phyloP scores from a whole-genome alignment of 768 basidiomycete genomes.

The Lyophyllum shimeji region DNA sequence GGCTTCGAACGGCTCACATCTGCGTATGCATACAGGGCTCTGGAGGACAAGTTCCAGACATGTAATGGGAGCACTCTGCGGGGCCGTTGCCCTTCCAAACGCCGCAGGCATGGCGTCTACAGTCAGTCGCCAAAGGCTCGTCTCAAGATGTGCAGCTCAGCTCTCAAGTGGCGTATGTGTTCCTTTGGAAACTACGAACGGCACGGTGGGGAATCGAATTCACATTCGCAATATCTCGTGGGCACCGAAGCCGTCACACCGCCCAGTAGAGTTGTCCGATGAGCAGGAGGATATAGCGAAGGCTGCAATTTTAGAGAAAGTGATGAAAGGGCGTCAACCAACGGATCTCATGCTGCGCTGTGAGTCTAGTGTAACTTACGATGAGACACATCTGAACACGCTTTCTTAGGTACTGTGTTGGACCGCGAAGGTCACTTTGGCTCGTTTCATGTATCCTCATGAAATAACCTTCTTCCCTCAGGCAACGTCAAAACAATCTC shows the following conservation, averaged over 20 bases:
- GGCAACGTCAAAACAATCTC: constrained; percentile 87
- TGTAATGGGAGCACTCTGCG: constrained; percentile 35
- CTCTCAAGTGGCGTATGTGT: constrained; percentile 6
- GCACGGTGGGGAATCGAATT: background rate
- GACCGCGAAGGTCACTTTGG: constrained; percentile 68
- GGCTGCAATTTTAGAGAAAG: constrained; percentile 76
- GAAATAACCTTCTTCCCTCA: constrained; percentile 28
- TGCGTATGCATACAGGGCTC: constrained; percentile 45
- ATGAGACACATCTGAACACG: constrained; percentile 11
- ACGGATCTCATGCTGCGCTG: constrained; percentile 91
- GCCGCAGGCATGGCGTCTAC: background rate
- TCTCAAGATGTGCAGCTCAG: background rate
- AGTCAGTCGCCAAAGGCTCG: background rate
- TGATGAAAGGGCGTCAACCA: constrained; percentile 85
- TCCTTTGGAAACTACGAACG: constrained; percentile 2
- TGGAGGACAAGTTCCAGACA: constrained; percentile 31
- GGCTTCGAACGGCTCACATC: constrained; percentile 22
- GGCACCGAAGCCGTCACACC: constrained; percentile 30
- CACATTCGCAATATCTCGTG: constrained; percentile 29
- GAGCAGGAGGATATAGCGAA: constrained; percentile 70
- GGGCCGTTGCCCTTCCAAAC: background rate
- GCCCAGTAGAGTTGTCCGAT: constrained; percentile 31
- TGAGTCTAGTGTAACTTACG: constrained; percentile 40
- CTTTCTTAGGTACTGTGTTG: constrained; percentile 72
- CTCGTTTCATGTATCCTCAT: background rate